Conservation (phyloP, 306 rosid genomes). For the Myrica gale region DNA sequence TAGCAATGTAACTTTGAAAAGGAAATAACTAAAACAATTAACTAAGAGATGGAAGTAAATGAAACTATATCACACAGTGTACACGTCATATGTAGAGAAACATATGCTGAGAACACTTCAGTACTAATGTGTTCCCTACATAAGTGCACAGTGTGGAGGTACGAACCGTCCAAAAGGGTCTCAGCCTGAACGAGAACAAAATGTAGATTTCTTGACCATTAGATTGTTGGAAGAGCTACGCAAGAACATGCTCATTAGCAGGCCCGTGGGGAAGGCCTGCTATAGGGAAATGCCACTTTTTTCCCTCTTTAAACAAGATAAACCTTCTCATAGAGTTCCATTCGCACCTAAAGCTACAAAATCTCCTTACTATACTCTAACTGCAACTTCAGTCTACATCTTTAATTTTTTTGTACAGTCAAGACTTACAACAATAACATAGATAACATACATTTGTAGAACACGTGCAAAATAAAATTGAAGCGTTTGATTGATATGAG, state of each 20-base stretch:
- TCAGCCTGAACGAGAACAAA: not conserved
- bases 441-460: not conserved
- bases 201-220: not conserved
- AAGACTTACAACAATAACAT: not conserved
- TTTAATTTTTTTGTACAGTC: not conserved
- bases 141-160: not conserved
- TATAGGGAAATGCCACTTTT: not conserved
- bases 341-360: not conserved
- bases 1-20: constrained; percentile 3
- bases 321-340: not conserved
- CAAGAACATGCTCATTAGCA: not conserved
- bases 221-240: not conserved
- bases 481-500: constrained; percentile 25
- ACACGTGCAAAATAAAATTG: constrained; percentile 2
- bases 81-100: not conserved
- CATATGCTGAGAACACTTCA: not conserved
- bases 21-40: not conserved
- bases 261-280: not conserved
- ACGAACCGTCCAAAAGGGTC: not conserved
- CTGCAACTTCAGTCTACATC: not conserved
- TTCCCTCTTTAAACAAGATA: not conserved
- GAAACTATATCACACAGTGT: not conserved
- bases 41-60: not conserved
- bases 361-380: not conserved
- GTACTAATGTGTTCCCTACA: no score